These are phyloP conservation scores for Mycena chlorophos DNA, from an alignment of 768 basidiomycete species.

Conservation along the genomic window DNA sequence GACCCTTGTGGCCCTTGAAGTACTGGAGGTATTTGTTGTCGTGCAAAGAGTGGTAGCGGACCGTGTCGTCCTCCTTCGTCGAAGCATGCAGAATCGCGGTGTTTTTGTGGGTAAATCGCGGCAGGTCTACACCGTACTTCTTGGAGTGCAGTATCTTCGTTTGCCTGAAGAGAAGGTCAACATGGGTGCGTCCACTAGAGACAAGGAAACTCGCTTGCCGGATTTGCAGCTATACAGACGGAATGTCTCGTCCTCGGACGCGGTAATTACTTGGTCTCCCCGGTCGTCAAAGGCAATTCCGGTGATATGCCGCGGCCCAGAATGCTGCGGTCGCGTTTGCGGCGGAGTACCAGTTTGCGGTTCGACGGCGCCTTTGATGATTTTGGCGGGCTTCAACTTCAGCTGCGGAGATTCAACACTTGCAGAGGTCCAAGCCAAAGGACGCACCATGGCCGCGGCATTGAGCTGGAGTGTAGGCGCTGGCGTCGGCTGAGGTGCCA, in stretches of 20 bases:
- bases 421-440: neutral
- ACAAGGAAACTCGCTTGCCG: conserved; percentile 79
- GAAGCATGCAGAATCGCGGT: conserved; percentile 85
- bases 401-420: conserved; percentile 37
- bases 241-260: conserved; percentile 91
- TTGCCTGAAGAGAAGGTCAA: conserved; percentile 47
- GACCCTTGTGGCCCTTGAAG: conserved; percentile 90
- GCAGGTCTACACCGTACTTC: conserved; percentile 95
- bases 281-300: conserved; percentile 89
- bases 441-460: conserved; percentile 51
- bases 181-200: conserved; percentile 23
- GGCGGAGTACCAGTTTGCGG: conserved; percentile 40
- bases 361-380: conserved; percentile 81
- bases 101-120: conserved; percentile 91
- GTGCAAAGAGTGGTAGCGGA: conserved; percentile 92
- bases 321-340: conserved; percentile 35
- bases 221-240: conserved; percentile 84
- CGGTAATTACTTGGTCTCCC: conserved; percentile 84
- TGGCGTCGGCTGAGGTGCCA: conserved; percentile 44
- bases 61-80: conserved; percentile 92
- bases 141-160: conserved; percentile 83
- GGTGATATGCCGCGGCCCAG: conserved; percentile 75
- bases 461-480: conserved; percentile 45
- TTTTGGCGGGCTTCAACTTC: conserved; percentile 85
- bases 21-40: conserved; percentile 97